Evolutionary conservation across 2,329 filamentous ascomycete genomes (phyloP).

Genomic region (Xylaria sp.): DNA sequence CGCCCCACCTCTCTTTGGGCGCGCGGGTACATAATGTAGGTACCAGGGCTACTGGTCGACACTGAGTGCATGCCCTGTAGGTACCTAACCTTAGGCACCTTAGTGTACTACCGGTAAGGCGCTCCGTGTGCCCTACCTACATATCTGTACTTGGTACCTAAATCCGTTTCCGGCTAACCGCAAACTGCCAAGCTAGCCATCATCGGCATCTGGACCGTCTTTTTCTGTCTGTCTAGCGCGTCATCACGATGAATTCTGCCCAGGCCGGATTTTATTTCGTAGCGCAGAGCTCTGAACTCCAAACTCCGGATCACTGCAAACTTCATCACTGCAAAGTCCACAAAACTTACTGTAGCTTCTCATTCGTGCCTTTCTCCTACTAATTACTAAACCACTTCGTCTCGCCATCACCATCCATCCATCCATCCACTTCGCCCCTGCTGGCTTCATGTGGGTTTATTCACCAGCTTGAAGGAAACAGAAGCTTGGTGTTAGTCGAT

Average conservation of each 20-base stretch:
- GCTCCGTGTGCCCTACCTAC: too few species aligned
- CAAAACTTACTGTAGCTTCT: neutral
- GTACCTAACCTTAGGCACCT: neutral
- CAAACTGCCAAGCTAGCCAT: neutral
- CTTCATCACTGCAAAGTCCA: neutral
- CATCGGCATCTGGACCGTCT: neutral
- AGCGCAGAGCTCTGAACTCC: neutral
- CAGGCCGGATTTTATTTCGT: constrained; percentile 29
- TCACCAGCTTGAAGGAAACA: neutral
- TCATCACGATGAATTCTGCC: constrained; percentile 15
- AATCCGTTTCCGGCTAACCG: neutral
- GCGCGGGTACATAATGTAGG: neutral
- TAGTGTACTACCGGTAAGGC: neutral
- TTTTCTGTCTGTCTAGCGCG: constrained; percentile 11
- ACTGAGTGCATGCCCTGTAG: neutral
- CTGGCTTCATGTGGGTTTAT: neutral
- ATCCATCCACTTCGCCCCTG: neutral
- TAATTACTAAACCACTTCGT: neutral
- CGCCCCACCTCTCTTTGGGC: too few species aligned
- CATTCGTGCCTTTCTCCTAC: neutral
- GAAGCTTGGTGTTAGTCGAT: neutral
- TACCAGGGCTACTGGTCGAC: too few species aligned
- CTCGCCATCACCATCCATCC: neutral
- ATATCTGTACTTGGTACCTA: too few species aligned
- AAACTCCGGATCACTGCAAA: neutral